phyloP scores from a whole-genome alignment of 2,329 filamentous ascomycete genomes.

The Mollisiaceae sp. region DNA sequence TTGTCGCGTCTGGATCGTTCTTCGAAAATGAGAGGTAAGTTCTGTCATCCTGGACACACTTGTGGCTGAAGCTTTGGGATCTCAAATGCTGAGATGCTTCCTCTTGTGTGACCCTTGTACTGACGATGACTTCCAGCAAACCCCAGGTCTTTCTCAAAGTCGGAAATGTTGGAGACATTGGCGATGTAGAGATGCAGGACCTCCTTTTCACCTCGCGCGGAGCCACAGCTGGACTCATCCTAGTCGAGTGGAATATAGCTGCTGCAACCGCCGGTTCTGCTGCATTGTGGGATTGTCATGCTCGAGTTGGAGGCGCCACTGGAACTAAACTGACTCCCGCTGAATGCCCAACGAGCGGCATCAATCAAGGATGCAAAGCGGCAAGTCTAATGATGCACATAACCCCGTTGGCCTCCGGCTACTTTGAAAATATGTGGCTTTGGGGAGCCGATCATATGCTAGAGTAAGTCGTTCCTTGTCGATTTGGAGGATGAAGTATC shows the following conservation, averaged over 20 bases:
- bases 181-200: slow-evolving; percentile 48
- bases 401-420: slow-evolving; percentile 16
- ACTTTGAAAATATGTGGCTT: slow-evolving; percentile 33
- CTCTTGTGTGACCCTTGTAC: too few species aligned
- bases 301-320: slow-evolving; percentile 46
- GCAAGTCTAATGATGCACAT: slow-evolving; percentile 30
- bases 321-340: slow-evolving; percentile 41
- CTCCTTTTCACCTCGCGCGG: slow-evolving; percentile 50
- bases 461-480: slow-evolving; percentile 15
- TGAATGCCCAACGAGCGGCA: slow-evolving; percentile 37
- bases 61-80: neutral
- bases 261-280: slow-evolving; percentile 40
- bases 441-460: slow-evolving; percentile 23
- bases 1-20: slow-evolving; percentile 43
- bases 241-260: slow-evolving; percentile 48
- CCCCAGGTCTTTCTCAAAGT: slow-evolving; percentile 45
- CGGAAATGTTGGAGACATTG: slow-evolving; percentile 49
- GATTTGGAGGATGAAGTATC: too few species aligned
- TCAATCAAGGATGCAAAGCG: slow-evolving; percentile 34
- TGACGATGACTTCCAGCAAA: neutral
- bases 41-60: neutral
- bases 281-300: slow-evolving; percentile 42
- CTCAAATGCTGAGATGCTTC: too few species aligned
- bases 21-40: slow-evolving; percentile 43
- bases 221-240: slow-evolving; percentile 44